These are phyloP conservation scores for Lepidopterella palustris DNA, from an alignment of 495 filamentous ascomycete species.

Conservation along the genomic window DNA sequence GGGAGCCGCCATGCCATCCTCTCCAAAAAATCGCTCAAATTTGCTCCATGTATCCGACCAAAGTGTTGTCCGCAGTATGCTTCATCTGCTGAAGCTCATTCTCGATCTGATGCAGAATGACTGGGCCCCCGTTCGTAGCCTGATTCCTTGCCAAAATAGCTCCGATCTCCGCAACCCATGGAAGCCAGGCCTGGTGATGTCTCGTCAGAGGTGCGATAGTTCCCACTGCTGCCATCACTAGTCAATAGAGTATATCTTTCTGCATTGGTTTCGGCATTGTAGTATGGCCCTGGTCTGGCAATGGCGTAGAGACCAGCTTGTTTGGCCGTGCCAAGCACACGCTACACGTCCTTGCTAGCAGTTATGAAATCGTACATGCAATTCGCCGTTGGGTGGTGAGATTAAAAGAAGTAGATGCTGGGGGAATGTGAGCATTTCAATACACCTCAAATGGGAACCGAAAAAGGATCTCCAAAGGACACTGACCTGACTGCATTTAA, in stretches of 20 bases:
- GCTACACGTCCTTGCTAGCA: slow-evolving; percentile 47
- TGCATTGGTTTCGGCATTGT: slow-evolving; percentile 44
- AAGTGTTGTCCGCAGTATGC: slow-evolving; percentile 36
- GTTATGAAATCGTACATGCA: slow-evolving; percentile 49
- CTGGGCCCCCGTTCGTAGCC: slow-evolving; percentile 48
- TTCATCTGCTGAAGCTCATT: slow-evolving; percentile 47
- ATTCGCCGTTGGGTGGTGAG: slow-evolving; percentile 45
- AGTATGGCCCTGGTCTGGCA: slow-evolving; percentile 52
- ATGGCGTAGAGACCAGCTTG: slow-evolving; percentile 53
- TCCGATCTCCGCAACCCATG: slow-evolving; percentile 43
- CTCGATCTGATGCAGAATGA: slow-evolving; percentile 49
- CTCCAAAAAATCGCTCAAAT: slow-evolving; percentile 42
- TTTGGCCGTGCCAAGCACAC: slow-evolving; percentile 51
- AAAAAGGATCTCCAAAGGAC: background rate
- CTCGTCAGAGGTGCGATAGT: slow-evolving; percentile 30
- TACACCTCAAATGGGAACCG: background rate
- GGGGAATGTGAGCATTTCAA: background rate
- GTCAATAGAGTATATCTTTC: slow-evolving; percentile 49
- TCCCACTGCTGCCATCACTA: slow-evolving; percentile 46
- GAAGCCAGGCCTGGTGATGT: slow-evolving; percentile 42
- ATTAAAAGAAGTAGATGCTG: slow-evolving; percentile 52
- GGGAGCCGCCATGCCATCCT: slow-evolving; percentile 48
- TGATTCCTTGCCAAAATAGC: slow-evolving; percentile 45
- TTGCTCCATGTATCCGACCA: slow-evolving; percentile 49
- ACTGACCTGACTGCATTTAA: slow-evolving; percentile 18